Percentiles rank a stretch among this genome's conserved stretches.
These are phyloP conservation scores for Talaromyces sp. DNA, from an alignment of 2,329 filamentous ascomycete genomes.

Conservation along the genomic window DNA sequence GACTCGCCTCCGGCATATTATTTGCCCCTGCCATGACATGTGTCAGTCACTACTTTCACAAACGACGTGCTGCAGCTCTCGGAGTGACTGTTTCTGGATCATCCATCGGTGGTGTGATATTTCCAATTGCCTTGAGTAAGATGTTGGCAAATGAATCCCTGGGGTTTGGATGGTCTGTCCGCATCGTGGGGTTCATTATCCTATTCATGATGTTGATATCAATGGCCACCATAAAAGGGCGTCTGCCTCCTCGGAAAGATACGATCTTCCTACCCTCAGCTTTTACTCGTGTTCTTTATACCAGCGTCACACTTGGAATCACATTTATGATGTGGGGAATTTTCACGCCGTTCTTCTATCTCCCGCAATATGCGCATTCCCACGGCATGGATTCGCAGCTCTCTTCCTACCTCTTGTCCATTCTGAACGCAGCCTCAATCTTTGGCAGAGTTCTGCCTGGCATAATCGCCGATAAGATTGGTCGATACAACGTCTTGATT, in stretches of 20 bases:
- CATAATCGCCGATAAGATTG: slow-evolving; percentile 39
- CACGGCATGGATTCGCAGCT: slow-evolving; percentile 24
- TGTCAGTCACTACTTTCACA: slow-evolving; percentile 30
- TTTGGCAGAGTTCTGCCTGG: slow-evolving; percentile 36
- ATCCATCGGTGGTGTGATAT: slow-evolving; percentile 55
- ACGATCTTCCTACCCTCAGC: slow-evolving; percentile 22
- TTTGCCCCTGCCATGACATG: slow-evolving; percentile 31
- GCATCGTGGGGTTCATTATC: slow-evolving; percentile 63
- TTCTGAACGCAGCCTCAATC: slow-evolving; percentile 34
- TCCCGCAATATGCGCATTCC: slow-evolving; percentile 27
- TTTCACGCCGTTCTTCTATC: slow-evolving; percentile 33
- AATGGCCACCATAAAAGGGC: slow-evolving; percentile 39
- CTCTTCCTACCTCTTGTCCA: slow-evolving; percentile 28
- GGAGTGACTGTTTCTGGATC: slow-evolving; percentile 38
- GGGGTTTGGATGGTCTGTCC: slow-evolving; percentile 59
- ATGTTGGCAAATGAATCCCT: slow-evolving; percentile 41
- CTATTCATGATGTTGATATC: slow-evolving; percentile 44
- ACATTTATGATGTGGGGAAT: slow-evolving; percentile 29
- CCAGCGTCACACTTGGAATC: slow-evolving; percentile 21
- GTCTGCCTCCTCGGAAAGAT: slow-evolving; percentile 40
- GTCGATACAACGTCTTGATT: slow-evolving; percentile 54
- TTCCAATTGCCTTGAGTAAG: slow-evolving; percentile 49
- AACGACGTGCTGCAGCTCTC: slow-evolving; percentile 28
- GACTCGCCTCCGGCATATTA: slow-evolving; percentile 43
- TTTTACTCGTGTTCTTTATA: slow-evolving; percentile 25